A percentile compares a stretch with the other conserved stretches of the same genome.
These are phyloP conservation scores for Pseudogymnoascus sp. DNA, from an alignment of 2,329 filamentous ascomycete species.

Conservation along the genomic window DNA sequence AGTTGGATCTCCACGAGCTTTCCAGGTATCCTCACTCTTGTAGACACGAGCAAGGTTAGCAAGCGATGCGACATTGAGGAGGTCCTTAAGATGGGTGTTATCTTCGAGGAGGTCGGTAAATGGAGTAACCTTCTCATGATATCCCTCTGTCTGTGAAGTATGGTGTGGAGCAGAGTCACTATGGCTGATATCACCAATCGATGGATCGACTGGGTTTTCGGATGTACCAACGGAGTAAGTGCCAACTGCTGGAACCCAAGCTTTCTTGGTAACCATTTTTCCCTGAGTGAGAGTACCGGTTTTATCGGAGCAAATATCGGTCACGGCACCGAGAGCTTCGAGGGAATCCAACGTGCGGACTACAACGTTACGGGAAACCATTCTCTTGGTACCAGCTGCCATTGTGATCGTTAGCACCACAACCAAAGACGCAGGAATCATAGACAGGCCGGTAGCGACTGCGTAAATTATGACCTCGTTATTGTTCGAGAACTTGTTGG, in stretches of 20 bases:
- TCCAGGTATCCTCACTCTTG: slow-evolving; percentile 45
- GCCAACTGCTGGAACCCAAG: slow-evolving; percentile 44
- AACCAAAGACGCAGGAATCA: slow-evolving; percentile 55
- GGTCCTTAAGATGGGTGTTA: slow-evolving; percentile 43
- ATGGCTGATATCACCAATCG: slow-evolving; percentile 35
- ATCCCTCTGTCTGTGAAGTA: slow-evolving; percentile 16
- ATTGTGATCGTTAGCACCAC: slow-evolving; percentile 61
- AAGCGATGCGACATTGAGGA: slow-evolving; percentile 54
- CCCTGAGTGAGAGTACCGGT: slow-evolving; percentile 45
- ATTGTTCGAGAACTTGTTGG: slow-evolving; percentile 43
- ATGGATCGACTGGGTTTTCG: slow-evolving; percentile 43
- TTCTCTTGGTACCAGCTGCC: slow-evolving; percentile 50
- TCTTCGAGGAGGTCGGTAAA: slow-evolving; percentile 33
- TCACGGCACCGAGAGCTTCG: slow-evolving; percentile 48
- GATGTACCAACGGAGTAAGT: slow-evolving; percentile 44
- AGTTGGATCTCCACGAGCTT: slow-evolving; percentile 57
- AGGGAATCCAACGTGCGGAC: slow-evolving; percentile 48
- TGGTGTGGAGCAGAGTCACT: slow-evolving; percentile 25
- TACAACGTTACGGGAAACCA: slow-evolving; percentile 48
- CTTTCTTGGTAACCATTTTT: slow-evolving; percentile 48
- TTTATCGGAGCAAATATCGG: slow-evolving; percentile 48
- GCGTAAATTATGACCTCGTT: slow-evolving; percentile 56
- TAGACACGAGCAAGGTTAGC: slow-evolving; percentile 58
- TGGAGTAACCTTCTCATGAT: slow-evolving; percentile 17
- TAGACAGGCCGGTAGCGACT: slow-evolving; percentile 49